Conservation (phyloP, 768 basidiomycete genomes). For the Lactarius indigo region DNA sequence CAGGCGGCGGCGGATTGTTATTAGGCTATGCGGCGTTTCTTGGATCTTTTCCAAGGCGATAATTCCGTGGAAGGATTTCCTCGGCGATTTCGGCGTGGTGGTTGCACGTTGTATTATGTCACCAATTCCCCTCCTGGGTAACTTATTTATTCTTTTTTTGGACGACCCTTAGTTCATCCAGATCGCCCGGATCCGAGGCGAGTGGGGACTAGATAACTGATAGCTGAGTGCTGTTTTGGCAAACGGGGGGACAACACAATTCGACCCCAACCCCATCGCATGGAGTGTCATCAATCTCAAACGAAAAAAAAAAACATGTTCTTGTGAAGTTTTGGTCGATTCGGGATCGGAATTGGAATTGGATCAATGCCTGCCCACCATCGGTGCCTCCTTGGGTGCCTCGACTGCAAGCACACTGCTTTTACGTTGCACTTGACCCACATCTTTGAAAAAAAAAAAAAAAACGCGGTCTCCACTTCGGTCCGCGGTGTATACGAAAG, state of each 20-base stretch:
- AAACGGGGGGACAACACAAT: no score
- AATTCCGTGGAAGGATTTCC: not conserved
- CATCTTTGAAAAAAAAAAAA: not conserved
- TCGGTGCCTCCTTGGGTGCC: not conserved
- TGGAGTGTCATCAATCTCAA: not conserved
- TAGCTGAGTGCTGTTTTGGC: no score
- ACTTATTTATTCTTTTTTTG: not conserved
- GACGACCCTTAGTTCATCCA: not conserved
- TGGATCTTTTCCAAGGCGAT: not conserved
- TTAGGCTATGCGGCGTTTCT: not conserved
- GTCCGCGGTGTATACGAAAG: constrained; percentile 44
- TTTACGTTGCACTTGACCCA: not conserved
- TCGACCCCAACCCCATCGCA: no score
- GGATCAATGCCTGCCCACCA: not conserved
- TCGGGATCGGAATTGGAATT: not conserved
- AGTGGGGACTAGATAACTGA: no score
- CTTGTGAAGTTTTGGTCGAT: not conserved
- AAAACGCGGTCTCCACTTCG: constrained; percentile 40
- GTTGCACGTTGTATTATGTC: not conserved
- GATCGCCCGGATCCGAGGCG: no score
- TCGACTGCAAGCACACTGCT: not conserved
- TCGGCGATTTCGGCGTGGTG: not conserved
- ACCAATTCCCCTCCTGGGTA: not conserved
- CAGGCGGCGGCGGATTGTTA: not conserved
- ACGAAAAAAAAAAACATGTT: not conserved